phyloP scores from a whole-genome alignment of 106 monocot genomes.

The Gastrodia elata region DNA sequence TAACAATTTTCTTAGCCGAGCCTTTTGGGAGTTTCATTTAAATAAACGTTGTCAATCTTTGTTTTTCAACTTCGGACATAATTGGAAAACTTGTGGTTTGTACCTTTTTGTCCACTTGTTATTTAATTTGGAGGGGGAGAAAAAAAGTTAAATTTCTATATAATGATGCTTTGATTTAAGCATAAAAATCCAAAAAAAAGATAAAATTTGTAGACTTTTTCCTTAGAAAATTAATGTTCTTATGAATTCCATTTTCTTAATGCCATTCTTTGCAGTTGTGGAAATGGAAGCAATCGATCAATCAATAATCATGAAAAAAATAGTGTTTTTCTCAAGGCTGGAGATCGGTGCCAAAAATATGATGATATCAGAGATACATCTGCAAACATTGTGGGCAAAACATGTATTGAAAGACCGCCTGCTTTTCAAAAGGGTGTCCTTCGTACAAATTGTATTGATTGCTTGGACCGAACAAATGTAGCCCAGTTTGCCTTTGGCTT shows the following conservation, averaged over 20 bases:
- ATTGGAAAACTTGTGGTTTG: background rate
- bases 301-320: background rate
- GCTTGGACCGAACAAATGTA: constrained; percentile 96
- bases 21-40: background rate
- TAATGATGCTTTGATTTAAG: too few species aligned
- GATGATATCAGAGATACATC: background rate
- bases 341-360: background rate
- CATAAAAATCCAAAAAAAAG: too few species aligned
- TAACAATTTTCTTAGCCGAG: background rate
- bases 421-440: constrained; percentile 71
- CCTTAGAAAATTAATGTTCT: background rate
- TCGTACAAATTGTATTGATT: constrained; percentile 97
- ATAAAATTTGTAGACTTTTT: too few species aligned
- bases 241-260: background rate
- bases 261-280: background rate
- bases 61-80: too few species aligned
- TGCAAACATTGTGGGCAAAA: constrained; percentile 4
- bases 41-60: too few species aligned
- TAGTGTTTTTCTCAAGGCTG: too few species aligned
- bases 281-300: background rate
- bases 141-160: too few species aligned
- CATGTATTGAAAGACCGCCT: constrained; percentile 10
- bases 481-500: constrained; percentile 96
- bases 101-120: background rate
- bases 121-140: too few species aligned